These are phyloP conservation scores for Penicillium lagena DNA, from an alignment of 495 filamentous ascomycete genomes.

Conservation along the genomic window DNA sequence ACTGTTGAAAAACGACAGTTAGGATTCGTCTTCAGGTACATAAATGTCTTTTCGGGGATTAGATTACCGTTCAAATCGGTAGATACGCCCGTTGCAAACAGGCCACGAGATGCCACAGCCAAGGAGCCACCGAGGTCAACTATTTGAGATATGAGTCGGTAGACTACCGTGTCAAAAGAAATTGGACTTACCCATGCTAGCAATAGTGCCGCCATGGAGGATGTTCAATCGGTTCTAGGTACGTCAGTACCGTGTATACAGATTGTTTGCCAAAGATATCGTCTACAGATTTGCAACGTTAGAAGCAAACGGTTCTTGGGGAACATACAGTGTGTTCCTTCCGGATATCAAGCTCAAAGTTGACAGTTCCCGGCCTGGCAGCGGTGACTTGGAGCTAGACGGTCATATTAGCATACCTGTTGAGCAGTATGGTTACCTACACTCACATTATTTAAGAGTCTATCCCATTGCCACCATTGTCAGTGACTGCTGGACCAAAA, in stretches of 20 bases:
- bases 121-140: conserved; percentile 91
- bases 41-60: not conserved
- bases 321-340: conserved; percentile 77
- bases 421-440: not conserved
- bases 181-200: conserved; percentile 64
- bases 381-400: conserved; percentile 67
- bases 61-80: conserved; percentile 80
- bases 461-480: conserved; percentile 6
- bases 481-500: not conserved
- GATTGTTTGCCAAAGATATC: not conserved
- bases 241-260: not conserved
- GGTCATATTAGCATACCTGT: not conserved
- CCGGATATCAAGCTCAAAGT: conserved; percentile 79
- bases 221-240: conserved; percentile 79
- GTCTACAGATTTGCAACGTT: not conserved
- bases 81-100: conserved; percentile 85
- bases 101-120: conserved; percentile 83
- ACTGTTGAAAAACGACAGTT: conserved; percentile 41
- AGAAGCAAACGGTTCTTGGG: not conserved
- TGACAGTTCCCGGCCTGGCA: conserved; percentile 70
- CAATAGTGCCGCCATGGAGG: conserved; percentile 91
- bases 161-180: not conserved
- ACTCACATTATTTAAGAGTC: conserved; percentile 37
- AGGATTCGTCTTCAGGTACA: no score
- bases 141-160: conserved; percentile 16